A percentile compares a stretch with the other conserved stretches of the same genome.
phyloP scores from a whole-genome alignment of 139 green algal genomes.

The Zygnema circumcarinatum region DNA sequence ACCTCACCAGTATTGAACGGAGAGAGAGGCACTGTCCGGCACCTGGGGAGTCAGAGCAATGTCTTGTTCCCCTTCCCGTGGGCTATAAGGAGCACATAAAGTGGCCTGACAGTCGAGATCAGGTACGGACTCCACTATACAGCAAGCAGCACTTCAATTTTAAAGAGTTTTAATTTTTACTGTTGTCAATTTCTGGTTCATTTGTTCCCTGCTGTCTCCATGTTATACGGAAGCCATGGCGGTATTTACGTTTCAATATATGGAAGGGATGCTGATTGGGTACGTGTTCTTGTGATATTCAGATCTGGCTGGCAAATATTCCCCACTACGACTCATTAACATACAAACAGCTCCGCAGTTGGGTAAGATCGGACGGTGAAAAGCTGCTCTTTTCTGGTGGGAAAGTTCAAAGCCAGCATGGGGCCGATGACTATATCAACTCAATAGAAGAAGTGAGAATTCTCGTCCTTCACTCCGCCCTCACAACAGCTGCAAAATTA shows the following conservation, averaged over 20 bases:
- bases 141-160: no score
- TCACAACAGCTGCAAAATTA: no score
- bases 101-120: slow-evolving; percentile 54
- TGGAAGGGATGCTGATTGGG: no score
- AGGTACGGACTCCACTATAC: no score
- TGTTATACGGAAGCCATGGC: no score
- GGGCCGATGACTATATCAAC: slow-evolving; percentile 46
- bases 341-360: slow-evolving; percentile 52
- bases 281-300: background rate
- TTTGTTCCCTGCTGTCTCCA: no score
- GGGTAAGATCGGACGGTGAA: slow-evolving; percentile 42
- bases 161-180: no score
- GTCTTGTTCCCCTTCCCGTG: slow-evolving; percentile 45
- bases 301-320: slow-evolving; percentile 55
- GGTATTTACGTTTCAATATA: no score
- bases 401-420: slow-evolving; percentile 39
- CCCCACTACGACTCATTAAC: slow-evolving; percentile 14
- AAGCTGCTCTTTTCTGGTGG: slow-evolving; percentile 54
- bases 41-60: slow-evolving; percentile 11
- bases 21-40: slow-evolving; percentile 45
- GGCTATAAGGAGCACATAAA: slow-evolving; percentile 51
- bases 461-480: no score
- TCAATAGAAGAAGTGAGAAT: slow-evolving; percentile 34
- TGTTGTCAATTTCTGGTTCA: no score
- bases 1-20: slow-evolving; percentile 31